Percentiles rank a stretch among this genome's conserved stretches.
These are phyloP conservation scores for Alternaria sp. DNA, from an alignment of 2,329 filamentous ascomycete genomes.

Conservation along the genomic window DNA sequence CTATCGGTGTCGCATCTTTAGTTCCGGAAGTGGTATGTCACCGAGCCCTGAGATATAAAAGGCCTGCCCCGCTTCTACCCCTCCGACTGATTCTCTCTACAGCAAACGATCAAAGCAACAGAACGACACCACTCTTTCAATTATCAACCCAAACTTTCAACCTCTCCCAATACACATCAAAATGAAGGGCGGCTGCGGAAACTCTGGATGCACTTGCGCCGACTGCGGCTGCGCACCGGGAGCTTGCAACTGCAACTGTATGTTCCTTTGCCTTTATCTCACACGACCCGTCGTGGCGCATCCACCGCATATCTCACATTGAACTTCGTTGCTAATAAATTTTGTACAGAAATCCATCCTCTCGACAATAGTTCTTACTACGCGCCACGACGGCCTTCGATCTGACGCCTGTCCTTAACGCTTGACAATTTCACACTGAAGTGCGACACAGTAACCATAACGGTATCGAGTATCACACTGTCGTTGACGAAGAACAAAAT, in stretches of 20 bases:
- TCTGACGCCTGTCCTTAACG: constrained; percentile 11
- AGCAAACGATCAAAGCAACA: constrained; percentile 19
- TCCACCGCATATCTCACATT: background rate
- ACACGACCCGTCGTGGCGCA: background rate
- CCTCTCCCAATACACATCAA: constrained; percentile 25
- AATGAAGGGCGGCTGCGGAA: constrained; percentile 47
- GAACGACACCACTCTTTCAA: constrained; percentile 10
- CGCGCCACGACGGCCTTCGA: constrained; percentile 1
- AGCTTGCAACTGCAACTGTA: constrained; percentile 42
- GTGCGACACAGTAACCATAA: constrained; percentile 6
- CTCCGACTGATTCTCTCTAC: constrained; percentile 14
- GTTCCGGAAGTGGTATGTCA: constrained; percentile 24
- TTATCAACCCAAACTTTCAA: constrained; percentile 14
- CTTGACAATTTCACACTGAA: background rate
- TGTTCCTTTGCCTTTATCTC: background rate
- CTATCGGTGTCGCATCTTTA: constrained; percentile 23
- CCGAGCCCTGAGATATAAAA: constrained; percentile 22
- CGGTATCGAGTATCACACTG: background rate
- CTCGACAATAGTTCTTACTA: background rate
- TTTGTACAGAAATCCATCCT: background rate
- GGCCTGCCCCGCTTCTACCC: constrained; percentile 24
- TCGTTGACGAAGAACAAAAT: background rate
- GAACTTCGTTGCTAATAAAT: background rate
- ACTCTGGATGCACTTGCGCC: constrained; percentile 45
- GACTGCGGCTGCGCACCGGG: constrained; percentile 45